These are phyloP conservation scores for Nemophila menziesii DNA, from an alignment of 257 asterid species.

Conservation along the genomic window DNA sequence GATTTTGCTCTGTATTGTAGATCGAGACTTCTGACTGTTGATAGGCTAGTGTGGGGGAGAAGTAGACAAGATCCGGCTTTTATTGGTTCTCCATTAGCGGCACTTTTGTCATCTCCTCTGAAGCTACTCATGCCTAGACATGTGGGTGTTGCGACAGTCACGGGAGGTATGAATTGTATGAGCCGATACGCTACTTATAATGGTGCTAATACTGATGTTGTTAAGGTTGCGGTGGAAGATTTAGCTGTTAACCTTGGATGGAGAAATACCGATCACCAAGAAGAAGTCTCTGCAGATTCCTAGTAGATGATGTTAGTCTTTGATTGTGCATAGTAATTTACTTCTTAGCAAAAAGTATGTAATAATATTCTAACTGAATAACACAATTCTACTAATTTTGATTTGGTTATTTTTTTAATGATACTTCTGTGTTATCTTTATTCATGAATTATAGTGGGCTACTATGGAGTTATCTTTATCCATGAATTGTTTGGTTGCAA, in stretches of 20 bases:
- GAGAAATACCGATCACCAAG: conserved; percentile 23
- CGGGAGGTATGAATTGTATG: conserved; percentile 88
- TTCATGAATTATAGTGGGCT: too few species aligned
- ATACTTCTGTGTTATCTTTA: too few species aligned
- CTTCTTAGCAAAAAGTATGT: too few species aligned
- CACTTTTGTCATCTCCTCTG: conserved; percentile 73
- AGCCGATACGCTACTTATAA: conserved; percentile 84
- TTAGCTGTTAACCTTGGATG: conserved; percentile 59
- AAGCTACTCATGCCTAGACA: conserved; percentile 73
- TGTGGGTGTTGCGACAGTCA: conserved; percentile 62
- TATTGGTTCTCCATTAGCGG: conserved; percentile 87
- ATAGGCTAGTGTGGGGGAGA: conserved; percentile 65
- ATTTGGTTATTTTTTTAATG: too few species aligned
- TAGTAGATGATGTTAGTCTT: too few species aligned
- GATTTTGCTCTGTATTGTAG: conserved; percentile 87
- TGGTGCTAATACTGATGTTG: conserved; percentile 68
- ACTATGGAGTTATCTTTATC: too few species aligned
- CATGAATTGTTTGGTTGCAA: too few species aligned
- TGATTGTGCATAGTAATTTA: too few species aligned
- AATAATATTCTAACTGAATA: too few species aligned
- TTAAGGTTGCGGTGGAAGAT: conserved; percentile 81
- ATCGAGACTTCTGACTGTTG: conserved; percentile 72
- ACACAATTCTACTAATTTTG: too few species aligned
- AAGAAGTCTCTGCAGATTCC: conserved; percentile 12
- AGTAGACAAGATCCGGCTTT: conserved; percentile 89